Percentiles rank a stretch among this genome's conserved stretches.
Conservation (phyloP, 306 rosid species). For the Castanea mollissima region DNA sequence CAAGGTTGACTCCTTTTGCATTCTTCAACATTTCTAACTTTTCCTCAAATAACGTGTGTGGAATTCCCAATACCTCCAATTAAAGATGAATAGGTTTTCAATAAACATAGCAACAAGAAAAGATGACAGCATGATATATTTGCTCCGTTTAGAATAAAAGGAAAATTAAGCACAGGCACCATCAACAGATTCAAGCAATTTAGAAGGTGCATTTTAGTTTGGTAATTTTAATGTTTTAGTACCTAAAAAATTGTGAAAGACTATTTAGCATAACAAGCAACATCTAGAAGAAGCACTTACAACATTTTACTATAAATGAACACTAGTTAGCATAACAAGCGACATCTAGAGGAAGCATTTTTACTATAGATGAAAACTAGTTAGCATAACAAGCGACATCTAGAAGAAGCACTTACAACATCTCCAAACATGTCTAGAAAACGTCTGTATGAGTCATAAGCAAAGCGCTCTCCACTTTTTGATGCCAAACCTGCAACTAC, state of each 20-base stretch:
- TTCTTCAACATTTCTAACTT: conserved; percentile 64
- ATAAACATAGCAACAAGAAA: conserved; percentile 17
- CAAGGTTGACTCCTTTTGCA: conserved; percentile 56
- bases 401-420: too few relatives aligned
- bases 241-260: neutral
- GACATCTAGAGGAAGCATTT: too few relatives aligned
- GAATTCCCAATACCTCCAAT: conserved; percentile 78
- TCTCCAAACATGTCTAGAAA: too few relatives aligned
- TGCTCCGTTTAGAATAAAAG: neutral
- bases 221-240: neutral
- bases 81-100: conserved; percentile 10
- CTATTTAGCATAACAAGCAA: neutral
- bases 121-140: neutral
- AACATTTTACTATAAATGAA: too few relatives aligned
- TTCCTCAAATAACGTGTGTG: conserved; percentile 87
- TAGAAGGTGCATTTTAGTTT: neutral
- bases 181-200: neutral
- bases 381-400: too few relatives aligned
- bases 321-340: too few relatives aligned
- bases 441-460: too few relatives aligned
- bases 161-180: neutral
- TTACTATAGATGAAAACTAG: too few relatives aligned
- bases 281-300: too few relatives aligned
- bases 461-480: too few relatives aligned
- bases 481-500: too few relatives aligned